Evolutionary conservation across 2,329 filamentous ascomycete genomes (phyloP).

Genomic region (Xylariaceae sp.): DNA sequence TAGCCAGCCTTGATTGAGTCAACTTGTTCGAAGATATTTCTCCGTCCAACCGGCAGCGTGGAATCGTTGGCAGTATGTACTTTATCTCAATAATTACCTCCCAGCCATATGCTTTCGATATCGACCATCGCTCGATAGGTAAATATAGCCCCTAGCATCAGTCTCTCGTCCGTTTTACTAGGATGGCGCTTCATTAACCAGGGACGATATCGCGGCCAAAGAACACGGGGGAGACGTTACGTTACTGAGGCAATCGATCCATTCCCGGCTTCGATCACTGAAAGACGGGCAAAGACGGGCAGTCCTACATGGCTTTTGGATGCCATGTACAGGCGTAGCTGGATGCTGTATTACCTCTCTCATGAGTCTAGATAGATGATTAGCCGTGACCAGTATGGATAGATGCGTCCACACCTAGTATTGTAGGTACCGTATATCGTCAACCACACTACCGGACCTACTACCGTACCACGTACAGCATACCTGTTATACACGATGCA

Average conservation of each 20-base stretch:
- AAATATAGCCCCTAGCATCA: background rate
- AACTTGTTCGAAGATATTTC: constrained; percentile 1
- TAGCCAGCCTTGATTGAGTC: constrained; percentile 9
- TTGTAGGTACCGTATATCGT: constrained; percentile 5
- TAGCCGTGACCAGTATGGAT: constrained; percentile 12
- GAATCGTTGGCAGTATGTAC: background rate
- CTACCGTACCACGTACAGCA: background rate
- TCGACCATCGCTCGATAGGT: background rate
- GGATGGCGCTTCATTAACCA: background rate
- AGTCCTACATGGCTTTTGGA: background rate
- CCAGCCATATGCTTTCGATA: background rate
- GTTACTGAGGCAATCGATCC: background rate
- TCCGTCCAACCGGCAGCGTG: constrained; percentile 9
- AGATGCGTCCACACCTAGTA: constrained; percentile 5
- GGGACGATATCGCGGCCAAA: background rate
- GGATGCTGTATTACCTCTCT: constrained; percentile 3
- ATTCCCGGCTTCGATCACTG: constrained; percentile 4
- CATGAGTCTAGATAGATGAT: constrained; percentile 1
- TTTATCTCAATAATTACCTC: background rate
- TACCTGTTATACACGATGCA: background rate
- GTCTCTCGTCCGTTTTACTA: background rate
- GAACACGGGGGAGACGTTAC: background rate
- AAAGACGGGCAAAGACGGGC: background rate
- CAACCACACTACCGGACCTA: background rate
- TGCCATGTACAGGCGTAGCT: background rate